These are phyloP conservation scores for Metarhizium sp. DNA, from an alignment of 2,329 filamentous ascomycete species.

Conservation along the genomic window DNA sequence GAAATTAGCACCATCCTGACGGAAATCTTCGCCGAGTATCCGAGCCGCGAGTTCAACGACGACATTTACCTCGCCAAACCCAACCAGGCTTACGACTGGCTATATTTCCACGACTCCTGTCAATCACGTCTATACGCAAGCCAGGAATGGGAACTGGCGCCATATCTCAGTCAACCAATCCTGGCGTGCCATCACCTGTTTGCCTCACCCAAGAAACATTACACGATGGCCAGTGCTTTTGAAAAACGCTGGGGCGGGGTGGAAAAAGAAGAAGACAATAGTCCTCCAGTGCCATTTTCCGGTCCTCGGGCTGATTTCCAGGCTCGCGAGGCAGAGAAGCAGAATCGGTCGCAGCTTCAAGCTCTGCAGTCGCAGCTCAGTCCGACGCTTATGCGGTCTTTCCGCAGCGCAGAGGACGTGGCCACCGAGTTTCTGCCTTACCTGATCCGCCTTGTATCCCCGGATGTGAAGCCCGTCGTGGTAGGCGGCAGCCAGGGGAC, in stretches of 20 bases:
- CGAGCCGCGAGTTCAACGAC: slow-evolving; percentile 82
- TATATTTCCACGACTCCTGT: slow-evolving; percentile 83
- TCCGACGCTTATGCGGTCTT: slow-evolving; percentile 63
- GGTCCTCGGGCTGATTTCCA: slow-evolving; percentile 74
- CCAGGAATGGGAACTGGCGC: slow-evolving; percentile 86
- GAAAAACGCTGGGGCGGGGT: slow-evolving; percentile 35
- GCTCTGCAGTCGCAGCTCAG: slow-evolving; percentile 64
- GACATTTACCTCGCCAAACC: slow-evolving; percentile 88
- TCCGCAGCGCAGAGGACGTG: slow-evolving; percentile 69
- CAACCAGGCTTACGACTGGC: slow-evolving; percentile 81
- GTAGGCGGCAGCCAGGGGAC: slow-evolving; percentile 58
- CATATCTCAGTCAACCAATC: slow-evolving; percentile 79
- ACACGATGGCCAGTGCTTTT: slow-evolving; percentile 28
- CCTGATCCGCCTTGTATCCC: slow-evolving; percentile 72
- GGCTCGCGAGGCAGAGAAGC: slow-evolving; percentile 71
- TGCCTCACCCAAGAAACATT: slow-evolving; percentile 55
- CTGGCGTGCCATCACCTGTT: slow-evolving; percentile 90
- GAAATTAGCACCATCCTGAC: slow-evolving; percentile 71
- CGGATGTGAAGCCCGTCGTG: slow-evolving; percentile 84
- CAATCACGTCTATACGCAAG: slow-evolving; percentile 69
- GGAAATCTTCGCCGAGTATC: slow-evolving; percentile 81
- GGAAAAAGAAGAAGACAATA: slow-evolving; percentile 30
- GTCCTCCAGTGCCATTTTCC: slow-evolving; percentile 61
- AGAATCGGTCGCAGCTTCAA: slow-evolving; percentile 65
- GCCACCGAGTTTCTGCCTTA: slow-evolving; percentile 79